phyloP scores from a whole-genome alignment of 257 asterid species.

The Forsythia viridissima region DNA sequence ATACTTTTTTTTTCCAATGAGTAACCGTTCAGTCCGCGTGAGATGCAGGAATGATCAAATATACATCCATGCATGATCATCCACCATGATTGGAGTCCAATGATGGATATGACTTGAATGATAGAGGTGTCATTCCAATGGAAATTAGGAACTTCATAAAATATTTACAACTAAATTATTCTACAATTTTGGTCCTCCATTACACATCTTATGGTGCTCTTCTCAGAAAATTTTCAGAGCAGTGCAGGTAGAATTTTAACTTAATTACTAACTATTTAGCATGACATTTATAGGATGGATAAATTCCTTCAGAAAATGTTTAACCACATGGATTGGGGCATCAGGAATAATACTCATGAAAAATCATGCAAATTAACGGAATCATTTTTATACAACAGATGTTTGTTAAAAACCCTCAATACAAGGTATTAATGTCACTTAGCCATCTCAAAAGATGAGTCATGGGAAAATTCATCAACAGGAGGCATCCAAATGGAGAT shows the following conservation, averaged over 20 bases:
- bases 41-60: too few relatives aligned
- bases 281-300: neutral
- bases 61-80: too few relatives aligned
- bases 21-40: neutral
- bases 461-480: neutral
- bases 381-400: neutral
- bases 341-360: neutral
- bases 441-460: neutral
- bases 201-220: neutral
- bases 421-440: neutral
- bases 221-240: neutral
- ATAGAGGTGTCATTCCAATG: too few relatives aligned
- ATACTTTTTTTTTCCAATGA: neutral
- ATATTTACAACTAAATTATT: neutral
- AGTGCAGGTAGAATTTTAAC: neutral
- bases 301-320: neutral
- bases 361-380: neutral
- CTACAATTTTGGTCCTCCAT: neutral
- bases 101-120: too few relatives aligned
- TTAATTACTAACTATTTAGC: neutral
- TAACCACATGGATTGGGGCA: neutral
- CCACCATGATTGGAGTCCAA: too few relatives aligned
- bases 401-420: neutral
- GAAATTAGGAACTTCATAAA: too few relatives aligned
- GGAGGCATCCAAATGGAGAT: neutral